phyloP scores from a whole-genome alignment of 768 basidiomycete genomes.

The Scleroderma citrinum region DNA sequence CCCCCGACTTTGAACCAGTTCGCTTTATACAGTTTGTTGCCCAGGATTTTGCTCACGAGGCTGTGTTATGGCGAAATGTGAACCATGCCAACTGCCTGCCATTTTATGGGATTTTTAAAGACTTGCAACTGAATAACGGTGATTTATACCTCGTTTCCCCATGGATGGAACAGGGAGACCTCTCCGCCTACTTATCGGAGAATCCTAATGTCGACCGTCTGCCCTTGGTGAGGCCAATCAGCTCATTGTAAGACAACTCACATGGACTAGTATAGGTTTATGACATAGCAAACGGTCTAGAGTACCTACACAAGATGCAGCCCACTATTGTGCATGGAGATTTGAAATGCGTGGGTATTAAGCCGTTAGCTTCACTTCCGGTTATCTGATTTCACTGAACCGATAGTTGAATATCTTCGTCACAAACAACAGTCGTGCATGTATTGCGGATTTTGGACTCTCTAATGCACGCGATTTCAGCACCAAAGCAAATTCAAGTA shows the following conservation, averaged over 20 bases:
- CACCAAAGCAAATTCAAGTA: conserved; percentile 11
- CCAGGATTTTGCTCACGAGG: conserved; percentile 26
- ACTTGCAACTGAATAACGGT: conserved; percentile 15
- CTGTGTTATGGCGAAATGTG: conserved; percentile 27
- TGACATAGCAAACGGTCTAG: conserved; percentile 33
- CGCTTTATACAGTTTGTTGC: conserved; percentile 10
- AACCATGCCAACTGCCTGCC: conserved; percentile 25
- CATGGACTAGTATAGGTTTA: conserved; percentile 24
- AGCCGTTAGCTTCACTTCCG: not conserved
- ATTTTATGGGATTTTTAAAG: conserved; percentile 22
- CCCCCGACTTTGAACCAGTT: conserved; percentile 1
- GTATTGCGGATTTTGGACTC: conserved; percentile 30
- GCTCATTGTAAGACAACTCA: not conserved
- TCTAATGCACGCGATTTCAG: conserved; percentile 14
- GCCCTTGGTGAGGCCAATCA: conserved; percentile 25
- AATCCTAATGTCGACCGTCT: conserved; percentile 25
- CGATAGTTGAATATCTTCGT: conserved; percentile 25
- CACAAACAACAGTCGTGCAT: conserved; percentile 19
- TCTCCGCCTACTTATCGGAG: conserved; percentile 23
- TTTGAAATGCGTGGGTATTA: conserved; percentile 34
- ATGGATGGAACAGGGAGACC: too few species aligned
- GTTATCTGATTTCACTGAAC: not conserved
- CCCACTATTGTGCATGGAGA: conserved; percentile 41
- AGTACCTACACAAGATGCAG: conserved; percentile 33
- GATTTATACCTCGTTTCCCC: conserved; percentile 6